A percentile compares a stretch with the other conserved stretches of the same genome.
These are phyloP conservation scores for Ophiocordyceps unilateralis DNA, from an alignment of 2,329 filamentous ascomycete genomes.

Conservation along the genomic window DNA sequence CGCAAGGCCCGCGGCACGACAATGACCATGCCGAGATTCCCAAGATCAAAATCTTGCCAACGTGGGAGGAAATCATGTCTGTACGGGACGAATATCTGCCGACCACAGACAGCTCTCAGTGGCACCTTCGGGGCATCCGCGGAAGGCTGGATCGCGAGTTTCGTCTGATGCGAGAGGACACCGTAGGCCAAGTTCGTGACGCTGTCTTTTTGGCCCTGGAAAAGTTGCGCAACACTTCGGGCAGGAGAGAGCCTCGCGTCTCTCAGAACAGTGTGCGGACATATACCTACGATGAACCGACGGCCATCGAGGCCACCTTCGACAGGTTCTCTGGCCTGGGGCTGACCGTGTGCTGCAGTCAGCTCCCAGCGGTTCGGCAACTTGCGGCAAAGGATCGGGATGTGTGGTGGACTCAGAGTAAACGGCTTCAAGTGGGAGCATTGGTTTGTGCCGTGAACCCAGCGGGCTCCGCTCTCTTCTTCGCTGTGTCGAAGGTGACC, in stretches of 20 bases:
- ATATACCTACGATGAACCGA: slow-evolving; percentile 11
- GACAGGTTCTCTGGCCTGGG: slow-evolving; percentile 23
- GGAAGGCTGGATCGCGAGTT: slow-evolving; percentile 38
- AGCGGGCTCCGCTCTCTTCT: slow-evolving; percentile 21
- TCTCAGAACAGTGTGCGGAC: slow-evolving; percentile 12
- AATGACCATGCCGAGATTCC: slow-evolving; percentile 30
- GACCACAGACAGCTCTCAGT: slow-evolving; percentile 16
- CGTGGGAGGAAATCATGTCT: slow-evolving; percentile 26
- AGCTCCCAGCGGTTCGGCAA: slow-evolving; percentile 17
- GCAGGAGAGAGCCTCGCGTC: neutral
- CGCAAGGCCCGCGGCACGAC: slow-evolving; percentile 22
- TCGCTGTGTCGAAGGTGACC: slow-evolving; percentile 15
- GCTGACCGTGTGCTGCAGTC: slow-evolving; percentile 25
- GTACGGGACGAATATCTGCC: slow-evolving; percentile 25
- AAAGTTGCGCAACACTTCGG: slow-evolving; percentile 8
- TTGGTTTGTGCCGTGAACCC: slow-evolving; percentile 30
- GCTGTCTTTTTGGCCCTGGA: slow-evolving; percentile 23
- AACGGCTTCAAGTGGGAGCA: slow-evolving; percentile 28
- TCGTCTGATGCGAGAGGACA: slow-evolving; percentile 36
- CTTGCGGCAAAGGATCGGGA: slow-evolving; percentile 13
- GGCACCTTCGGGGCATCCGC: slow-evolving; percentile 19
- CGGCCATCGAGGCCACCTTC: slow-evolving; percentile 15
- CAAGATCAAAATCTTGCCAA: slow-evolving; percentile 31
- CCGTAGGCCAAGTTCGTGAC: slow-evolving; percentile 33
- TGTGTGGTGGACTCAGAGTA: slow-evolving; percentile 33